A percentile compares a stretch with the other conserved stretches of the same genome.
phyloP scores from a whole-genome alignment of 192 early-diverging fungal genomes.

The Irineochytrium annulatum region DNA sequence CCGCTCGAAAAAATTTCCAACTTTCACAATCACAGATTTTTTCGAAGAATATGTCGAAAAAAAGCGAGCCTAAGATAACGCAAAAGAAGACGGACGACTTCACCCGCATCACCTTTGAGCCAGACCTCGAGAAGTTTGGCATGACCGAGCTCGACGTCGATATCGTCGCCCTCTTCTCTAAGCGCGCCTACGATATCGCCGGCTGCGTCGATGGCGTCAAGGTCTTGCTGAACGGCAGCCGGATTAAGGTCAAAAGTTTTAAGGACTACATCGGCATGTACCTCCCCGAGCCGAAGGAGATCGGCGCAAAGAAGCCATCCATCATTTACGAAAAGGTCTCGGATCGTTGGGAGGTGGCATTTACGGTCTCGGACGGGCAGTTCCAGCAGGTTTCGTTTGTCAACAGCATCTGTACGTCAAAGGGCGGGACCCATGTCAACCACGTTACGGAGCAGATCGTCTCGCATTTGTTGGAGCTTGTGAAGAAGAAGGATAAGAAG shows the following conservation, averaged over 20 bases:
- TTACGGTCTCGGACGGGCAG: conserved; percentile 89
- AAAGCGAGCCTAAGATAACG: conserved; percentile 69
- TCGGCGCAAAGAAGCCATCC: conserved; percentile 20
- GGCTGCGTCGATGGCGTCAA: conserved; percentile 79
- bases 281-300: conserved; percentile 22
- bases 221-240: conserved; percentile 80
- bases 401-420: conserved; percentile 91
- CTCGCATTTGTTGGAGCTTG: conserved; percentile 58
- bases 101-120: conserved; percentile 91
- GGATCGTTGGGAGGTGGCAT: conserved; percentile 91
- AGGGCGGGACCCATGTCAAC: conserved; percentile 88
- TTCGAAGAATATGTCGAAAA: conserved; percentile 84
- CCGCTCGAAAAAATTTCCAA: not conserved
- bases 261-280: conserved; percentile 88
- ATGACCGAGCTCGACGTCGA: conserved; percentile 84
- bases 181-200: conserved; percentile 91
- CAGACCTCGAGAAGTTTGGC: conserved; percentile 87
- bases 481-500: conserved; percentile 75
- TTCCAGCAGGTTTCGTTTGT: conserved; percentile 97
- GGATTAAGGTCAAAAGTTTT: conserved; percentile 81
- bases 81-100: conserved; percentile 67
- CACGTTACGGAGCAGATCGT: conserved; percentile 79
- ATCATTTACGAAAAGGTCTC: conserved; percentile 70
- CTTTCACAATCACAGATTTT: conserved; percentile 40
- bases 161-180: conserved; percentile 79